Evolutionary conservation across 2,329 filamentous ascomycete species (phyloP).

Genomic region (Rachicladosporium sp.): DNA sequence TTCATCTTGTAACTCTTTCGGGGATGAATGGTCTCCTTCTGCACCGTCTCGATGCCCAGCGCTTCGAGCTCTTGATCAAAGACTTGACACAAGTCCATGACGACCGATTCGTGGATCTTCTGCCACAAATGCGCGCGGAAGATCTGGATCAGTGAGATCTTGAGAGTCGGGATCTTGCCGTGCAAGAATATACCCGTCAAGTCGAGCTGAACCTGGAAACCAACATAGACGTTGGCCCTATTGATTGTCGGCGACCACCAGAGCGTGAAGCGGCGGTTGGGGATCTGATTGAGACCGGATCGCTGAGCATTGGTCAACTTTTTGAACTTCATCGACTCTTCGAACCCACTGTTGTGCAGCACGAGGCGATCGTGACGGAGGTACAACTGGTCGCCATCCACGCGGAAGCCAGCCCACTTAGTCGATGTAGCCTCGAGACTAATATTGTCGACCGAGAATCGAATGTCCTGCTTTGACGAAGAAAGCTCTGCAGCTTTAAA

Average conservation of each 20-base stretch:
- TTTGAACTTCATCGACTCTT: constrained; percentile 84
- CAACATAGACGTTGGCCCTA: constrained; percentile 89
- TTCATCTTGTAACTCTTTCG: constrained; percentile 99
- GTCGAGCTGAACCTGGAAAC: constrained; percentile 98
- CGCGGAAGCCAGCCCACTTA: constrained; percentile 40
- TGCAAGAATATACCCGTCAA: constrained; percentile 97
- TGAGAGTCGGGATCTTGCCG: constrained; percentile 94
- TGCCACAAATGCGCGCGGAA: constrained; percentile 99
- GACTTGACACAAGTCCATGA: constrained; percentile 98
- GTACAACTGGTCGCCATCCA: constrained; percentile 40
- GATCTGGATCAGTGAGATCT: constrained; percentile 96
- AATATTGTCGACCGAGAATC: constrained; percentile 27
- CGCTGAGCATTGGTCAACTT: constrained; percentile 95
- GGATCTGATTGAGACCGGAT: constrained; percentile 95
- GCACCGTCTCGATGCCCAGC: constrained; percentile 89
- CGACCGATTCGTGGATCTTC: constrained; percentile 96
- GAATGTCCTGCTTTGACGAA: not conserved
- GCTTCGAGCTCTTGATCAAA: constrained; percentile 96
- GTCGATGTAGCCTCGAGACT: constrained; percentile 31
- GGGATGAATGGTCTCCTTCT: constrained; percentile 98
- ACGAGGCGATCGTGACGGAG: constrained; percentile 38
- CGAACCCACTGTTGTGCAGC: constrained; percentile 16
- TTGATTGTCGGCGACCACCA: constrained; percentile 65
- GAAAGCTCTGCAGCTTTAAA: too few species aligned
- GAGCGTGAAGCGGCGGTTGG: constrained; percentile 92